Evolutionary conservation across 2,329 filamentous ascomycete genomes (phyloP).

Genomic region (Hawksworthiomyces lignivorus): DNA sequence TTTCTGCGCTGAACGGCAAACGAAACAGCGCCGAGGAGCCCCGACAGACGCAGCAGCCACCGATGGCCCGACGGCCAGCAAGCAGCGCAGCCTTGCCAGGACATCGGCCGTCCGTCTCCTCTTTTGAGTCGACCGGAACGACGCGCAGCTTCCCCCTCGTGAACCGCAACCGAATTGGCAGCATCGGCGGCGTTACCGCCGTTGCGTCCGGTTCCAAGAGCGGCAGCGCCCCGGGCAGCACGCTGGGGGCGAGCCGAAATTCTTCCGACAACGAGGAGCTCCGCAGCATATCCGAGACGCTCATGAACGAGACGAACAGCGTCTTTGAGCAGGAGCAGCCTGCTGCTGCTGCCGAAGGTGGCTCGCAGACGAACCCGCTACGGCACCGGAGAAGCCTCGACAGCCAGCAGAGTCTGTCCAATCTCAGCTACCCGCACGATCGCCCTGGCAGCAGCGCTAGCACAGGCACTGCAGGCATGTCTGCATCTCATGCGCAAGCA

Average conservation of each 20-base stretch:
- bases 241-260: not conserved
- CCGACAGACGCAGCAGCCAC: conserved; percentile 11
- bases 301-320: conserved; percentile 41
- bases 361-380: not conserved
- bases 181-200: conserved; percentile 1
- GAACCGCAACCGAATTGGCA: conserved; percentile 14
- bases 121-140: conserved; percentile 50
- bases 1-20: too few relatives aligned
- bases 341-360: conserved; percentile 1
- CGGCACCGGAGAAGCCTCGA: conserved; percentile 15
- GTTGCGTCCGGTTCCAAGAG: conserved; percentile 2
- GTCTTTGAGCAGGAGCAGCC: conserved; percentile 26
- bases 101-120: conserved; percentile 50
- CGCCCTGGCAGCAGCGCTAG: not conserved
- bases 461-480: not conserved
- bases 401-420: conserved; percentile 10
- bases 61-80: conserved; percentile 31
- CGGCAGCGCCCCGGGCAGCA: conserved; percentile 3
- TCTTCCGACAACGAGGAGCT: conserved; percentile 37
- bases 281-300: conserved; percentile 37
- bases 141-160: conserved; percentile 56
- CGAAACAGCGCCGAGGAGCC: conserved; percentile 14
- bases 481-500: conserved; percentile 23
- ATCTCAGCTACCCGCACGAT: conserved; percentile 6
- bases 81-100: conserved; percentile 28